These are phyloP conservation scores for Colletotrichum siamense DNA, from an alignment of 2,329 filamentous ascomycete species.

Conservation along the genomic window DNA sequence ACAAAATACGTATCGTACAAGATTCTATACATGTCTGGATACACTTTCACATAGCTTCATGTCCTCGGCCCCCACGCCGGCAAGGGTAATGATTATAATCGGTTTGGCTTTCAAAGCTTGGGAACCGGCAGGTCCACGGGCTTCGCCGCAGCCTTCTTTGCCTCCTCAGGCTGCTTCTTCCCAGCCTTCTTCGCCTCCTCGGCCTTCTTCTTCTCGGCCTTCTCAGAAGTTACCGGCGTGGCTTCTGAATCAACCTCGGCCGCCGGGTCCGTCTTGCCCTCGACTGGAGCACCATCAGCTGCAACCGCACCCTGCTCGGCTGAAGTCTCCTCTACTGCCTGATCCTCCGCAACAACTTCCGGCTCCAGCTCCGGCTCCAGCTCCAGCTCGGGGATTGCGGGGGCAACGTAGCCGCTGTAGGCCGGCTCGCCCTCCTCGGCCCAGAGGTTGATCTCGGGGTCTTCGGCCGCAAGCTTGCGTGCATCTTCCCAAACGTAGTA, in stretches of 20 bases:
- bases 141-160: not conserved
- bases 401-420: conserved; percentile 50
- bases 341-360: not conserved
- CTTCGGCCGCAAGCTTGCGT: conserved; percentile 65
- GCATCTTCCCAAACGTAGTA: conserved; percentile 89
- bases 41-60: conserved; percentile 17
- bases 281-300: not conserved
- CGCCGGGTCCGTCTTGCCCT: not conserved
- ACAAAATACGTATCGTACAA: conserved; percentile 20
- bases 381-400: conserved; percentile 34
- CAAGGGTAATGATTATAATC: not conserved
- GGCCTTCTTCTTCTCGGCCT: not conserved
- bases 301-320: not conserved
- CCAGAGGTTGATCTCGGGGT: conserved; percentile 68
- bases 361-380: not conserved
- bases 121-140: conserved; percentile 11
- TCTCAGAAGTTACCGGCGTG: not conserved
- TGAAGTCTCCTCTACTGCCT: not conserved
- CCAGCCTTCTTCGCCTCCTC: not conserved
- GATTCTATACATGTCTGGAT: conserved; percentile 21
- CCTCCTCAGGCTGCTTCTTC: not conserved
- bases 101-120: not conserved
- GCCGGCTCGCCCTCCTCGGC: conserved; percentile 36
- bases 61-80: not conserved
- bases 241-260: not conserved